Conservation (phyloP, 768 basidiomycete species). For the Tulasnella sp. region DNA sequence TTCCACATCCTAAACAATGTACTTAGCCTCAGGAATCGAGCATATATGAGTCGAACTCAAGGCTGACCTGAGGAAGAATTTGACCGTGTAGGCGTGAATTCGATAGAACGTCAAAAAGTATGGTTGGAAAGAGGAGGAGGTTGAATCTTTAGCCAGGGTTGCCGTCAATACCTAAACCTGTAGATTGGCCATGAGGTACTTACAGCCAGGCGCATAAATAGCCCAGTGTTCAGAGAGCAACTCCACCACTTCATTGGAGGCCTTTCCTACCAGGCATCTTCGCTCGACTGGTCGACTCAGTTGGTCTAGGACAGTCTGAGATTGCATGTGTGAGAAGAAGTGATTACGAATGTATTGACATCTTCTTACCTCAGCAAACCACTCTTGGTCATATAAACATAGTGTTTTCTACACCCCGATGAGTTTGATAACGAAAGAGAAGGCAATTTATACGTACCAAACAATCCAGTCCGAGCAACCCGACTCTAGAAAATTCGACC, state of each 20-base stretch:
- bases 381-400: constrained; percentile 44
- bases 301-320: constrained; percentile 68
- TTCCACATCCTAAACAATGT: constrained; percentile 54
- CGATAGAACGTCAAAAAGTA: constrained; percentile 77
- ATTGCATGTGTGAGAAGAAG: constrained; percentile 15
- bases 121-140: constrained; percentile 69
- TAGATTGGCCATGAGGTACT: constrained; percentile 21
- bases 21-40: not conserved
- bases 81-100: constrained; percentile 66
- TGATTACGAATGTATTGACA: not conserved
- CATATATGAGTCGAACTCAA: not conserved
- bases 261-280: constrained; percentile 69
- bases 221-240: constrained; percentile 75
- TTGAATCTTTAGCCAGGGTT: constrained; percentile 42
- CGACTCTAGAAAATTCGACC: constrained; percentile 65
- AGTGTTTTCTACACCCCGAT: not conserved
- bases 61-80: constrained; percentile 59
- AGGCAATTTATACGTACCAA: constrained; percentile 36
- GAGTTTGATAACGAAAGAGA: not conserved
- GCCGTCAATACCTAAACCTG: constrained; percentile 6
- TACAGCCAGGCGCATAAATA: constrained; percentile 76
- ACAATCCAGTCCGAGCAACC: constrained; percentile 70
- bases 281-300: constrained; percentile 56
- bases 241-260: constrained; percentile 77
- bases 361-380: constrained; percentile 50